Conservation (phyloP, 176 grass and related monocot genomes). For the Thalia dealbata region DNA sequence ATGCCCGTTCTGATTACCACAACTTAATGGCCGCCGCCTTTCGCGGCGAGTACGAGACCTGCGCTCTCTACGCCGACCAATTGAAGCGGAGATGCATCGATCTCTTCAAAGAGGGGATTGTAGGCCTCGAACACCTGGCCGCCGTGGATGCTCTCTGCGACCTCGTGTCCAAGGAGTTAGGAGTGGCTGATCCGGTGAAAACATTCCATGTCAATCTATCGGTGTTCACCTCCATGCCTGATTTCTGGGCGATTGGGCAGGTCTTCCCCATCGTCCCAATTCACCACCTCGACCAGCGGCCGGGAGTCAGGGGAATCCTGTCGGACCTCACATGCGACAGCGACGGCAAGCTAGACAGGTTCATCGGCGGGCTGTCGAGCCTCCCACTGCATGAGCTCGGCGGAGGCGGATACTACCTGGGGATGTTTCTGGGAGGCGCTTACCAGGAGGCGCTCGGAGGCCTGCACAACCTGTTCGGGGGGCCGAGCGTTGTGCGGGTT, state of each 20-base stretch:
- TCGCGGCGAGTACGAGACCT: not conserved
- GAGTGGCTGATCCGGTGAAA: not conserved
- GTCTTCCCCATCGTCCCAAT: constrained; percentile 13
- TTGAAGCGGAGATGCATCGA: constrained; percentile 8
- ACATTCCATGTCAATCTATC: constrained; percentile 7
- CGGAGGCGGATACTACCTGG: constrained; percentile 4
- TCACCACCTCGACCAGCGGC: constrained; percentile 10
- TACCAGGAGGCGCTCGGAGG: constrained; percentile 11
- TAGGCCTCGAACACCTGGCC: constrained; percentile 8
- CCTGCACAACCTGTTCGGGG: constrained; percentile 12
- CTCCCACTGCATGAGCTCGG: constrained; percentile 6
- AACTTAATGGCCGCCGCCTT: not conserved
- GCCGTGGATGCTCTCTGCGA: constrained; percentile 6
- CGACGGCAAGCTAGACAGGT: constrained; percentile 8
- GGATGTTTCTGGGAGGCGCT: constrained; percentile 14
- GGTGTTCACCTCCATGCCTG: constrained; percentile 8
- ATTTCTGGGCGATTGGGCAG: constrained; percentile 15
- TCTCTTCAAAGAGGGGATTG: constrained; percentile 5
- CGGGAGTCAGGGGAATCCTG: not conserved
- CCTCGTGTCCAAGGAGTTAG: not conserved
- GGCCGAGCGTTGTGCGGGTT: constrained; percentile 12
- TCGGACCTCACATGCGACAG: constrained; percentile 12
- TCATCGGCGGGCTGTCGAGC: constrained; percentile 8
- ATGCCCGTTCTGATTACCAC: not conserved
- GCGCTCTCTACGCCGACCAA: not conserved